Evolutionary conservation across 2,329 filamentous ascomycete genomes (phyloP), one percentile per base, ranked within the genome.

Genomic region (Talaromyces sp.): DNA sequence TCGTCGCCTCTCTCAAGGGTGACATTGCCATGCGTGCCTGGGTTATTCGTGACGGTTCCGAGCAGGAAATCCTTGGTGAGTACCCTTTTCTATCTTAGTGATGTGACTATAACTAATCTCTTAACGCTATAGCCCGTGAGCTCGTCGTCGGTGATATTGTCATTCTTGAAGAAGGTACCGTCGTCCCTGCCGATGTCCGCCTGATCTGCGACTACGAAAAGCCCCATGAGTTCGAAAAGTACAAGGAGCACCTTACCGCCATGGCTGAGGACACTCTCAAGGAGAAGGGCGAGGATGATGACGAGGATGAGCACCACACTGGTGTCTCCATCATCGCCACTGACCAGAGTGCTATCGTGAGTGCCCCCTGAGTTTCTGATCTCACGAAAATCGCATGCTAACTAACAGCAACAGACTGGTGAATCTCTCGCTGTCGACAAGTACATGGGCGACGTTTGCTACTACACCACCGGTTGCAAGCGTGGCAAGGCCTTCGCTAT

Each of bases 391-490:
- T 23, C 5, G 12, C 3, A n/a, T 8, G 3, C 50, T 53, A 53
- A 47, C 33, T 14, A 47, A 30, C 14, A 18, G 30, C 10, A 12
- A 47, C 50, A 53, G 50, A 90, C 88, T 65, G 88, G 88, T 75
- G 88, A 90, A 76, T 90, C 88, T 56, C 84, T 90, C 65, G 88
- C 88, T 65, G 87, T 65, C 31, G 64, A 65, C 60, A 65, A 65
- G 62, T 65, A 87, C 78, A 88, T 91, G 84, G 86, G 87, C 64
- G 88, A 90, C 71, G 79, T 84, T 61, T 81, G 87, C 71, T 90
- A 88, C 81, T 90, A 90, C 79, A 90, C 88, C 57, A 90, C 88
- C 65, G 88, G 88, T 68, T 90, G 88, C 81, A 90, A 90, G 83
- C 87, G 88, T 72, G 88, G 88, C 70, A 89, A 89, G 78, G 85